Evolutionary conservation across 345 rosid species (phyloP), one percentile per base, ranked within the genome.

Genomic region (Physaria fendleri): DNA sequence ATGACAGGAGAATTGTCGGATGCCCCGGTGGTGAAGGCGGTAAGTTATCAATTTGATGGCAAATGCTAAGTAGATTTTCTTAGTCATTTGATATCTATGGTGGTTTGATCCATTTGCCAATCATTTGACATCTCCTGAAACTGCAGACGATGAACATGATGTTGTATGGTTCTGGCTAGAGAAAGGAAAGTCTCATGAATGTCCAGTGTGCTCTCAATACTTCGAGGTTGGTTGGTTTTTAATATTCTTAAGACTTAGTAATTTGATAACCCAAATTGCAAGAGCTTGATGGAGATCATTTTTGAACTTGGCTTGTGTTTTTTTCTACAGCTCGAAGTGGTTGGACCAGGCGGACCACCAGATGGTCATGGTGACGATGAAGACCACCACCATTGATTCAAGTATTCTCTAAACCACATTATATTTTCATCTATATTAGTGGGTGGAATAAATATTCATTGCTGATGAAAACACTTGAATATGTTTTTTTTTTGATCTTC

Each of bases 151-250:
- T 29, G 97, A 86, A 60, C 97, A 90, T 62, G 95, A 90, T 33
- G 90, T 90, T 30, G 90, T 86, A 27, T 90, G 95, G 95, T 90
- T 90, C 78, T 84, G 95, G 97, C 79, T 86, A 79, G 79, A 81
- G 84, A 84, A 90, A 66, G 92, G 83, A 78, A 78, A 81, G 79
- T 82, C 86, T 14, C 71, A 73, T 49, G 92, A 86, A 60, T 90
- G 97, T 62, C 86, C 90, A 20, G 95, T 84, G 58, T 86, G 95
- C 66, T 11, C 84, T 4, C 97, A 90, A 58, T 72, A 84, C 74
- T 90, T 90, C 54, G 78, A 75, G 80, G 95, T 89, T 5, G 25
- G 32, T 3, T 25, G 16, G 24, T 10, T 14, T 9, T 55, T 13
- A 11, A 12, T 11, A 21, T 15, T 59, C 52, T 37, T 14, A 13